Evolutionary conservation across 1,139 yeast genomes (phyloP), one percentile per base, ranked within the genome.

Genomic region (Lodderomyces beijingensis): DNA sequence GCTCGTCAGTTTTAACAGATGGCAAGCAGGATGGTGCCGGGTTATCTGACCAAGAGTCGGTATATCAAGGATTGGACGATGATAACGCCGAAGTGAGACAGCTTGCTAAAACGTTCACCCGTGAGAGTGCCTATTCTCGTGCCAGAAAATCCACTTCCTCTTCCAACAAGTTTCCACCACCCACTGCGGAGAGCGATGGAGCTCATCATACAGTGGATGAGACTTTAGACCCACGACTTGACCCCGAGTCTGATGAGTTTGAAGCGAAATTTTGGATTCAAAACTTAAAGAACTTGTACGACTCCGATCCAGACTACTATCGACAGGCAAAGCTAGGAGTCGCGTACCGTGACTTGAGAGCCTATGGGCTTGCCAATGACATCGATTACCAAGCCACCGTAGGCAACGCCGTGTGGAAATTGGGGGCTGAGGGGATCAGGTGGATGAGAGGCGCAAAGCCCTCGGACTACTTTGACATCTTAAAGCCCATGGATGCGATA

Each of bases 351-450:
- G 60, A 83, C 46, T 59, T 87, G 44, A 60, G 83, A 36, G 93
- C 89, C 2, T 73, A 68, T 43, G 96, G 95, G 38, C 70, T 71
- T 38, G 88, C 91, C 8, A 66, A 82, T 4, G 93, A 82, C 49
- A 73, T 88, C 3, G 91, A 84, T 48, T 87, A 81, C 57, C 95
- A 85, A 55, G 63, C 82, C 16, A 85, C 88, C 2, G 79, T 83
- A 8, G 49, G 69, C 15, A 85, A 82, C 49, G 62, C 69, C 9
- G 79, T 49, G 23, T 55, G 40, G 40, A 60, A 57, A 36, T 32
- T 40, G 5, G 37, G 44, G 5, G 30, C 28, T 7, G 56, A 53
- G 25, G 42, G 43, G 3, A 25, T 46, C n/a, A 46, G 38, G 46
- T 59, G 13, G 82, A 79, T 46, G 77, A 79, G 70, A 31, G 49